A percentile compares a stretch with the other conserved stretches of the same genome.
phyloP scores from a whole-genome alignment of 139 green algal genomes.

The Volvox reticuliferus region DNA sequence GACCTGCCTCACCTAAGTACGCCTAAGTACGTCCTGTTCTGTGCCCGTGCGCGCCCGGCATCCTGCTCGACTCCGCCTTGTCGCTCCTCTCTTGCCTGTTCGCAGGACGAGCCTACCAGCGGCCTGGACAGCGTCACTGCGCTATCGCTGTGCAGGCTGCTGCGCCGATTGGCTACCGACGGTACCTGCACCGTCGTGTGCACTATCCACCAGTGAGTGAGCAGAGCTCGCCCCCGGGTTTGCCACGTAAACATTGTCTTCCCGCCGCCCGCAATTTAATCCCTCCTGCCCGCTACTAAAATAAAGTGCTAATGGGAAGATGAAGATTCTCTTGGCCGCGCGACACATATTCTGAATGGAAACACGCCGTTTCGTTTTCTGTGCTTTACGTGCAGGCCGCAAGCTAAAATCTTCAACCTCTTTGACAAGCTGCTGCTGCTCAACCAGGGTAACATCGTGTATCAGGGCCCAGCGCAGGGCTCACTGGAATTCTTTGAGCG shows the following conservation, averaged over 20 bases:
- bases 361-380: too few relatives aligned
- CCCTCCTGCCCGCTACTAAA: too few relatives aligned
- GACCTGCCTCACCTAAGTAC: not conserved
- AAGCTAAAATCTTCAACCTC: conserved; percentile 78
- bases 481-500: conserved; percentile 58
- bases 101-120: conserved; percentile 43
- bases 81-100: not conserved
- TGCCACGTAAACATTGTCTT: too few relatives aligned
- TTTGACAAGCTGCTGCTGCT: conserved; percentile 81
- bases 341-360: too few relatives aligned
- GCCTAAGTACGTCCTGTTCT: too few relatives aligned
- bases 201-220: conserved; percentile 83
- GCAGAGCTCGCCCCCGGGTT: not conserved
- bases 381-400: not conserved
- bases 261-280: too few relatives aligned
- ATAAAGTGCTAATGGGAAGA: too few relatives aligned
- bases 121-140: conserved; percentile 68
- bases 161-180: conserved; percentile 60
- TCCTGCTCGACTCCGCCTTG: too few relatives aligned
- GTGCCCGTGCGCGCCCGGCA: too few relatives aligned
- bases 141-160: conserved; percentile 58
- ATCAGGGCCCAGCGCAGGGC: conserved; percentile 45
- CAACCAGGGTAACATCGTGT: conserved; percentile 55
- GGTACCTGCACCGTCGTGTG: conserved; percentile 72
- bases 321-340: too few relatives aligned